Percentiles rank a stretch among this genome's conserved stretches.
phyloP scores from a whole-genome alignment of 768 basidiomycete species.

The Naganishia onofrii region DNA sequence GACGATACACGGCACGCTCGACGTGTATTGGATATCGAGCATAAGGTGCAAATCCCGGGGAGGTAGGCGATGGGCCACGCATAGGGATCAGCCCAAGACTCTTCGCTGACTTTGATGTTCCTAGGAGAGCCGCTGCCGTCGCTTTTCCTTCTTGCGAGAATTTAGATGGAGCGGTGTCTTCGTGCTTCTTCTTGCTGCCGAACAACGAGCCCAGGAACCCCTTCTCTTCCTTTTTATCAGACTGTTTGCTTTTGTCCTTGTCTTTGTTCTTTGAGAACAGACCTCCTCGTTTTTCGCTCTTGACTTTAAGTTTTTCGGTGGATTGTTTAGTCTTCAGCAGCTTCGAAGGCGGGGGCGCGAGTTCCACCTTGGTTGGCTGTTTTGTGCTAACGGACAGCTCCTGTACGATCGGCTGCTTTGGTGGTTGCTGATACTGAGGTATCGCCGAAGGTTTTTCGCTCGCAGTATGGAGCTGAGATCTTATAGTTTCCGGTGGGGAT shows the following conservation, averaged over 20 bases:
- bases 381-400: neutral
- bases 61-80: constrained; percentile 47
- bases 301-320: constrained; percentile 29
- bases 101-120: constrained; percentile 76
- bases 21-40: constrained; percentile 97
- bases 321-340: constrained; percentile 24
- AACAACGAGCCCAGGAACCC: constrained; percentile 92
- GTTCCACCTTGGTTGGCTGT: neutral
- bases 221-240: constrained; percentile 56
- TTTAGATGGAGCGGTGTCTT: constrained; percentile 52
- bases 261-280: constrained; percentile 35
- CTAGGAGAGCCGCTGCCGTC: constrained; percentile 79
- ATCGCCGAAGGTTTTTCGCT: constrained; percentile 8
- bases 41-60: constrained; percentile 54
- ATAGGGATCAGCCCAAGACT: constrained; percentile 49
- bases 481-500: constrained; percentile 26
- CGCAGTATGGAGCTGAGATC: constrained; percentile 3
- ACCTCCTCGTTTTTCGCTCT: constrained; percentile 40
- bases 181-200: constrained; percentile 78
- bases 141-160: constrained; percentile 66
- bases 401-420: neutral
- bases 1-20: constrained; percentile 92
- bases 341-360: constrained; percentile 22
- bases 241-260: constrained; percentile 31
- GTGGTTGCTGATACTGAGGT: neutral